Percentiles rank a stretch among this genome's conserved stretches.
Conservation (phyloP, 352 stramenopile species). For the Aphanomyces cochlioides region DNA sequence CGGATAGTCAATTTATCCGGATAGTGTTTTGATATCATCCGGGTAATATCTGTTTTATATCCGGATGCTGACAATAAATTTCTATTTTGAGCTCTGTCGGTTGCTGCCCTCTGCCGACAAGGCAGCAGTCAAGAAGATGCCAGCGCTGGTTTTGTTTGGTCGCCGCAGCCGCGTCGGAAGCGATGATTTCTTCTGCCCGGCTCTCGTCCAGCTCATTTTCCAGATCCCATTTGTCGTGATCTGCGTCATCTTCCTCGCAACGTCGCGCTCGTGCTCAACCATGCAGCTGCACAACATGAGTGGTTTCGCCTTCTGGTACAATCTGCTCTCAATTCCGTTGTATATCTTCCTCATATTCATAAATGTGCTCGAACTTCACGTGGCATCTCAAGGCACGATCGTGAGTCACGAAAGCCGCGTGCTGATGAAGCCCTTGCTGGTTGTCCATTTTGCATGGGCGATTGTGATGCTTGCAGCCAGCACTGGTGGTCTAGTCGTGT, state of each 20-base stretch:
- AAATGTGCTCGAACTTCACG: conserved; percentile 82
- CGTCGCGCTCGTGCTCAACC: conserved; percentile 62
- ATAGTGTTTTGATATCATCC: too few relatives aligned
- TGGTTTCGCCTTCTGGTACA: conserved; percentile 77
- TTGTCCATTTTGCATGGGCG: conserved; percentile 74
- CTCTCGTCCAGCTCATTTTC: conserved; percentile 69
- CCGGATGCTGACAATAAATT: too few relatives aligned
- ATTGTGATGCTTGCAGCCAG: conserved; percentile 61
- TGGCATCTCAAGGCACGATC: conserved; percentile 81
- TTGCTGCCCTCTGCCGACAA: too few relatives aligned
- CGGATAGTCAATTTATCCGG: too few relatives aligned
- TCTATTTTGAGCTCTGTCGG: too few relatives aligned
- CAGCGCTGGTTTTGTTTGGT: conserved; percentile 79
- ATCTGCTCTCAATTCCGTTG: conserved; percentile 57
- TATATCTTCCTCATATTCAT: conserved; percentile 78
- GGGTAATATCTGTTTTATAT: too few relatives aligned
- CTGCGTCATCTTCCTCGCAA: conserved; percentile 54
- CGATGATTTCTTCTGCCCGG: conserved; percentile 82
- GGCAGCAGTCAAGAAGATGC: conserved; percentile 42
- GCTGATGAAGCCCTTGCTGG: conserved; percentile 76
- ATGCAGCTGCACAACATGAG: conserved; percentile 49
- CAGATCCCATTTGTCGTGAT: conserved; percentile 67
- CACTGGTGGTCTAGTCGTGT: conserved; percentile 53
- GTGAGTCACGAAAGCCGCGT: conserved; percentile 82
- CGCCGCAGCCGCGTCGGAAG: conserved; percentile 76